Evolutionary conservation across 78 protist species (phyloP).

Genomic region (Chrysochromulina parva): DNA sequence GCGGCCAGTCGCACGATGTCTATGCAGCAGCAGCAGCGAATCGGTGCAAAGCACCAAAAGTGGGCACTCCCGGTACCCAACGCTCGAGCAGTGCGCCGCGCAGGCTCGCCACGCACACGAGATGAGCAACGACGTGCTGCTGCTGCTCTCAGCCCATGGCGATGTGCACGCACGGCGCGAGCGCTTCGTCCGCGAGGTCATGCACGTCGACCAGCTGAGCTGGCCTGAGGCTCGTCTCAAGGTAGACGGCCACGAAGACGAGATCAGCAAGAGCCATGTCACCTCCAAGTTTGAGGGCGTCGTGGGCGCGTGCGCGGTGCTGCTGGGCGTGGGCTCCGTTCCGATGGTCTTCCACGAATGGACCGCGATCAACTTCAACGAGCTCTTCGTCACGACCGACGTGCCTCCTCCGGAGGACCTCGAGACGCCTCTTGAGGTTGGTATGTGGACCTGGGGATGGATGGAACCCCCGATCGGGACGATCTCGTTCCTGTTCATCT

Average conservation of each 20-base stretch:
- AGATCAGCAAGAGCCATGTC: neutral
- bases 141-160: neutral
- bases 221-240: neutral
- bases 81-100: neutral
- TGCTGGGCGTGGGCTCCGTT: neutral
- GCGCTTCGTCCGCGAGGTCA: neutral
- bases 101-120: neutral
- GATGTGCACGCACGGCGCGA: neutral
- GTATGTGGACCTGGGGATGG: neutral
- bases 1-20: too few species aligned
- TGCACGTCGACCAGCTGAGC: neutral
- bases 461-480: slow-evolving; percentile 4
- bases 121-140: neutral
- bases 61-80: too few species aligned
- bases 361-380: neutral
- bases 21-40: too few species aligned
- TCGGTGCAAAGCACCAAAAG: too few species aligned
- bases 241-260: neutral
- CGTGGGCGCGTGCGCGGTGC: neutral
- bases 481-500: neutral
- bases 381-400: neutral
- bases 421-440: neutral
- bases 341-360: neutral
- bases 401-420: neutral
- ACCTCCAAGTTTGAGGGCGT: neutral